Evolutionary conservation across 495 filamentous ascomycete species (phyloP).

Genomic region (Clavariopsis aquatica): DNA sequence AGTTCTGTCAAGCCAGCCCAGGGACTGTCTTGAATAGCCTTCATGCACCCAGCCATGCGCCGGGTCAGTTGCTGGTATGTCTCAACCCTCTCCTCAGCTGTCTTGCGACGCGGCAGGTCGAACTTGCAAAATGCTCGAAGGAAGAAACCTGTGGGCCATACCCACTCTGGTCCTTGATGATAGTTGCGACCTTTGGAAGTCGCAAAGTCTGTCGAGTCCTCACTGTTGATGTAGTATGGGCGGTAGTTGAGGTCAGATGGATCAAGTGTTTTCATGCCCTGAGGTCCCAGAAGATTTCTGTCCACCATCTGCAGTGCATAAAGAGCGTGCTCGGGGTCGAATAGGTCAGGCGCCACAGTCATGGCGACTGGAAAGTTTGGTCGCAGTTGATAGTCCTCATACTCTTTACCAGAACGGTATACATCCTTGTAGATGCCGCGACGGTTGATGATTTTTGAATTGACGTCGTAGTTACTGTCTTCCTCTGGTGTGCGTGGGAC

Average conservation of each 20-base stretch:
- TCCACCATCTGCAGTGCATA: conserved; percentile 77
- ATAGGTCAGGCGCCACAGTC: conserved; percentile 87
- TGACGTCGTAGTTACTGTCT: conserved; percentile 76
- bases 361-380: conserved; percentile 95
- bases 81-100: conserved; percentile 69
- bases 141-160: conserved; percentile 98
- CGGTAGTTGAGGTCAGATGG: conserved; percentile 89
- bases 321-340: conserved; percentile 74
- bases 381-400: conserved; percentile 95
- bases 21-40: conserved; percentile 68
- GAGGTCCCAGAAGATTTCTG: conserved; percentile 74
- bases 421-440: conserved; percentile 98
- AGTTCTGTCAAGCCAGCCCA: conserved; percentile 96
- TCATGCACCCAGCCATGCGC: conserved; percentile 76
- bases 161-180: conserved; percentile 97
- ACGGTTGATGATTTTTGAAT: conserved; percentile 74
- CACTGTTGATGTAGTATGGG: conserved; percentile 90
- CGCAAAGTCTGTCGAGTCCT: conserved; percentile 84
- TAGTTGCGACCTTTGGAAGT: conserved; percentile 95
- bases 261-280: conserved; percentile 95
- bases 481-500: conserved; percentile 68
- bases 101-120: conserved; percentile 72
- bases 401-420: conserved; percentile 87
- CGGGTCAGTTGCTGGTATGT: conserved; percentile 91
- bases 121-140: conserved; percentile 87